phyloP scores from a whole-genome alignment of 768 basidiomycete genomes.

The Hemileccinum rubropunctum region DNA sequence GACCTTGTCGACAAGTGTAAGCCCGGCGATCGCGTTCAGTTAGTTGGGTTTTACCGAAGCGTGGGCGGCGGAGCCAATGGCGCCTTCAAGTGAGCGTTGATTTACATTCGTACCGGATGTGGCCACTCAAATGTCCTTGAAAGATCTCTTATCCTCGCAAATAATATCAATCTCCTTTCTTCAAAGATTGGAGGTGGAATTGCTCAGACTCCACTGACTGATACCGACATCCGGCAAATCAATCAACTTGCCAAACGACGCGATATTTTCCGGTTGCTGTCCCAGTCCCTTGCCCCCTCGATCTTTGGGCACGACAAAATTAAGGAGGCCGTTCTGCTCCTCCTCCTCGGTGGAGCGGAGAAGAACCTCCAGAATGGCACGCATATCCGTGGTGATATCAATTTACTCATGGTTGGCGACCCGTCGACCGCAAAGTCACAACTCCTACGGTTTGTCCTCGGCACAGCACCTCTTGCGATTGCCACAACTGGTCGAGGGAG shows the following conservation, averaged over 20 bases:
- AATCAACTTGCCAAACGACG: constrained; percentile 88
- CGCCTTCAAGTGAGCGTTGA: constrained; percentile 80
- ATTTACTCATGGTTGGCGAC: constrained; percentile 98
- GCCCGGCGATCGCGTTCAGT: constrained; percentile 94
- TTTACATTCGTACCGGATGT: constrained; percentile 6
- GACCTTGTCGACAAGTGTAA: constrained; percentile 97
- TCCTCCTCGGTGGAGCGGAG: constrained; percentile 94
- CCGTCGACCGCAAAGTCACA: constrained; percentile 99
- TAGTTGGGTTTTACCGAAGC: constrained; percentile 93
- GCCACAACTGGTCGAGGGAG: constrained; percentile 97
- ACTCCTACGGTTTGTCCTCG: constrained; percentile 91
- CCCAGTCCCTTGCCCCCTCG: constrained; percentile 93
- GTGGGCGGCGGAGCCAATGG: constrained; percentile 88
- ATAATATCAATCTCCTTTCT: constrained; percentile 91
- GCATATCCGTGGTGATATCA: constrained; percentile 99
- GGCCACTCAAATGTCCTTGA: constrained; percentile 12
- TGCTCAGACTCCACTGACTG: constrained; percentile 88
- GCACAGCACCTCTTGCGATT: constrained; percentile 94
- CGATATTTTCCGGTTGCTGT: constrained; percentile 85
- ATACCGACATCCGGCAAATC: constrained; percentile 92
- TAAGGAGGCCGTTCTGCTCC: constrained; percentile 88
- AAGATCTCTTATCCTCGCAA: constrained; percentile 91
- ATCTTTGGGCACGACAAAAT: constrained; percentile 97
- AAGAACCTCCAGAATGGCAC: constrained; percentile 98
- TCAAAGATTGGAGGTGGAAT: constrained; percentile 95